Base-by-base conservation (phyloP, 225 moss, liverwort and hornwort genomes). In the Marchantia paleacea region DNA sequence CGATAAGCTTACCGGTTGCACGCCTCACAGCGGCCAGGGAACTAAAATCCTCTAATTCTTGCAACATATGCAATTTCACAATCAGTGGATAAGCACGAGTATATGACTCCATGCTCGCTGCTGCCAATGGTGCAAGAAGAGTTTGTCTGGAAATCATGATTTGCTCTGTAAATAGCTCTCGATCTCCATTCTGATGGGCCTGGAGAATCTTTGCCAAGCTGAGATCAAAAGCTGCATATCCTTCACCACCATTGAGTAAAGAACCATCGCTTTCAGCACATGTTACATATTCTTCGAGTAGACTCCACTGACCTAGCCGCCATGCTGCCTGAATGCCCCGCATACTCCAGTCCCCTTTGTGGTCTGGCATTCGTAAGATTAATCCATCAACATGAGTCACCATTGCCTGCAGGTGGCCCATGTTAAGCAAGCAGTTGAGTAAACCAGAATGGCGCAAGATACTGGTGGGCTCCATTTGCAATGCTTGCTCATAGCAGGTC, bases 51-150 rank as follows among this genome's bases (percentile, higher is more conserved):
- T 95, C 99, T 72, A 99, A 82, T 85, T 99, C 99, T 85, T 92
- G 92, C 80, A 99, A 78, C 95, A 99, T 99, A 78, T 99, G 95
- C 77, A 99, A 79, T 87, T 94, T 99, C 57, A 99, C 95, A 86
- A 99, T 87, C 57, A 94, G 86, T n/a, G 99, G 99, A 84, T 99
- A 99, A 70, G 99, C 94, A 86, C 99, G 92, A 55, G 92, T 89
- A 71, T 99, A 99, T 48, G 99, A 99, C 80, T 99, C 99, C 99
- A 99, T 99, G 88, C 99, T 95, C 64, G 99, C 99, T 76, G 99
- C 99, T 81, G 95, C 99, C 55, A 99, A 80, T 49, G 99, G 99
- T 49, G 92, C 95, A 58, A 99, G 90, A 64, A 99, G 95, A 10
- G 90, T 81, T 84, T 94, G 90, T 81, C 95, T 85, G 83, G 91